Evolutionary conservation across 1,139 yeast species (phyloP).

Genomic region (Pichia sp.): DNA sequence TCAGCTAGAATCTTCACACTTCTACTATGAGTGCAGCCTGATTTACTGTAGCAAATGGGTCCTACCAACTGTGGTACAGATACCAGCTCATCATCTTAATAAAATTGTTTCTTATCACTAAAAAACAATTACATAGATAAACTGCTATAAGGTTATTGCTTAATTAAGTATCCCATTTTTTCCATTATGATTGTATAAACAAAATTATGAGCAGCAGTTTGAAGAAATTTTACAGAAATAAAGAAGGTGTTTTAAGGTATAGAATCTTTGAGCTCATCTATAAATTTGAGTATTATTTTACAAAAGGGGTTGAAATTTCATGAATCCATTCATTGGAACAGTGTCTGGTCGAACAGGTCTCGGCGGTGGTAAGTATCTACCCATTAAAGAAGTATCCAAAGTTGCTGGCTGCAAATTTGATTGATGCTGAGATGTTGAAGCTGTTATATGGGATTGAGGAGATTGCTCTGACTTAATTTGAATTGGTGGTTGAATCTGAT

Average conservation of each 20-base stretch:
- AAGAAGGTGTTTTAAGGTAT: background rate
- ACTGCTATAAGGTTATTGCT: too few species aligned
- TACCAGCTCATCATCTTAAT: too few species aligned
- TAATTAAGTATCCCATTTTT: too few species aligned
- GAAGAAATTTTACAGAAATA: background rate
- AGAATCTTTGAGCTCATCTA: too few species aligned
- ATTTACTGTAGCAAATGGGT: too few species aligned
- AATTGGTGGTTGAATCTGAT: background rate
- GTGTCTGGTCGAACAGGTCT: conserved; percentile 13
- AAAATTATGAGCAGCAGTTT: too few species aligned
- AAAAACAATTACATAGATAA: too few species aligned
- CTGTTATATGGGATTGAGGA: background rate
- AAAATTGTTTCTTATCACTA: too few species aligned
- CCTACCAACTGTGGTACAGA: too few species aligned
- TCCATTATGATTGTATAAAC: too few species aligned
- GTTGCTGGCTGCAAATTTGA: background rate
- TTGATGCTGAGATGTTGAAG: background rate
- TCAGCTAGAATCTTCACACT: too few species aligned
- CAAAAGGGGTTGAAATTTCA: conserved; percentile 17
- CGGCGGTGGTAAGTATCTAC: conserved; percentile 17
- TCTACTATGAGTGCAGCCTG: too few species aligned
- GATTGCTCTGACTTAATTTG: background rate
- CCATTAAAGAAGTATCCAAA: conserved; percentile 7
- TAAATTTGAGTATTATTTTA: conserved; percentile 3
- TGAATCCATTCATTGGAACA: conserved; percentile 7